Conservation (phyloP, 2,329 filamentous ascomycete species). For the Sordariomycetes sp. region DNA sequence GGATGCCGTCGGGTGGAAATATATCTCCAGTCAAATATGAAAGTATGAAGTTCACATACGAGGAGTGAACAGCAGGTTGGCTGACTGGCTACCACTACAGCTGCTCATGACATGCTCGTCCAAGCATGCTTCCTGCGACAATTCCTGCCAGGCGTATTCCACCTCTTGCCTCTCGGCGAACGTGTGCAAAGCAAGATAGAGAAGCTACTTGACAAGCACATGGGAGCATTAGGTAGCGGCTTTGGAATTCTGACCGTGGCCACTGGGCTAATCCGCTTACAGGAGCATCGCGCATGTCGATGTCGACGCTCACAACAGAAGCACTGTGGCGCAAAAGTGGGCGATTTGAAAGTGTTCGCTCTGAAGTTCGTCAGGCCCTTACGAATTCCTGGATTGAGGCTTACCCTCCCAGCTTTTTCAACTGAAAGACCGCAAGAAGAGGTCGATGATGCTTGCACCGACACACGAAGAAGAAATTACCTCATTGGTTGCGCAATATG, state of each 20-base stretch:
- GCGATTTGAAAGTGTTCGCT: constrained; percentile 60
- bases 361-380: no score
- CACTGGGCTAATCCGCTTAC: constrained; percentile 7
- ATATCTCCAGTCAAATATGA: no score
- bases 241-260: not conserved
- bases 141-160: constrained; percentile 85
- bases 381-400: constrained; percentile 5
- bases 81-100: constrained; percentile 22
- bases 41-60: no score
- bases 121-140: constrained; percentile 64
- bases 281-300: constrained; percentile 71
- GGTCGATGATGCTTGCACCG: constrained; percentile 69
- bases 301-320: constrained; percentile 82
- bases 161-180: constrained; percentile 78
- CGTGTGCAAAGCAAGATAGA: constrained; percentile 87
- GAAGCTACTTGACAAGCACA: constrained; percentile 76
- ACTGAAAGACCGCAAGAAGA: constrained; percentile 69
- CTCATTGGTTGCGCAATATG: constrained; percentile 58
- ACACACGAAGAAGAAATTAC: constrained; percentile 98
- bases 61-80: constrained; percentile 8
- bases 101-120: constrained; percentile 58
- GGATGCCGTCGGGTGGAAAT: no score
- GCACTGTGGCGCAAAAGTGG: constrained; percentile 76
- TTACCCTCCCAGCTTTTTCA: constrained; percentile 57
- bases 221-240: constrained; percentile 58